Percentiles rank a stretch among this genome's conserved stretches.
Conservation (phyloP, 164 flowering plant genomes). For the Pachysandra terminalis region DNA sequence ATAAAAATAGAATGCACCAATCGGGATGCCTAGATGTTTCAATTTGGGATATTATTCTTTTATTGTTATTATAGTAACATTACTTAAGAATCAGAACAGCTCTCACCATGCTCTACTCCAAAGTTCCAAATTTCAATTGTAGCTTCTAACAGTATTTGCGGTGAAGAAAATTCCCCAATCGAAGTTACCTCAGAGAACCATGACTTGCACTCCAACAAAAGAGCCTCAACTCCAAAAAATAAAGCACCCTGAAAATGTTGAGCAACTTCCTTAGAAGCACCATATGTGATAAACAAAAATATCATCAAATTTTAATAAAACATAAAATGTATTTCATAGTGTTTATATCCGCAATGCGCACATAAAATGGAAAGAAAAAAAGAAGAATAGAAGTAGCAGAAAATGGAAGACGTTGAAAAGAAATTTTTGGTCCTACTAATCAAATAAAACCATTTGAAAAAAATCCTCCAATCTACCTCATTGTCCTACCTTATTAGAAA, state of each 20-base stretch:
- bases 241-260: constrained; percentile 49
- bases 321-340: not conserved
- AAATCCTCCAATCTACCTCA: too few relatives aligned
- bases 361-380: too few relatives aligned
- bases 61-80: not conserved
- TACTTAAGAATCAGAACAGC: not conserved
- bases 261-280: not conserved
- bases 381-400: too few relatives aligned
- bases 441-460: too few relatives aligned
- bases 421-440: too few relatives aligned
- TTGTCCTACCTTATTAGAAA: too few relatives aligned
- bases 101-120: constrained; percentile 51
- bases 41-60: not conserved
- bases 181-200: constrained; percentile 44
- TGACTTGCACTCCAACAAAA: constrained; percentile 42
- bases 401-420: too few relatives aligned
- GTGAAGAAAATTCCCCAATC: constrained; percentile 13
- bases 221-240: constrained; percentile 62
- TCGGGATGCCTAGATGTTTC: too few relatives aligned
- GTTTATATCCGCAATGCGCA: too few relatives aligned
- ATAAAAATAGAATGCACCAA: not conserved
- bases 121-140: constrained; percentile 54
- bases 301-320: not conserved
- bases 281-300: not conserved
- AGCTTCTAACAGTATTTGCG: constrained; percentile 32